Evolutionary conservation across 2,329 filamentous ascomycete species (phyloP).

Genomic region (Nakataea oryzae): DNA sequence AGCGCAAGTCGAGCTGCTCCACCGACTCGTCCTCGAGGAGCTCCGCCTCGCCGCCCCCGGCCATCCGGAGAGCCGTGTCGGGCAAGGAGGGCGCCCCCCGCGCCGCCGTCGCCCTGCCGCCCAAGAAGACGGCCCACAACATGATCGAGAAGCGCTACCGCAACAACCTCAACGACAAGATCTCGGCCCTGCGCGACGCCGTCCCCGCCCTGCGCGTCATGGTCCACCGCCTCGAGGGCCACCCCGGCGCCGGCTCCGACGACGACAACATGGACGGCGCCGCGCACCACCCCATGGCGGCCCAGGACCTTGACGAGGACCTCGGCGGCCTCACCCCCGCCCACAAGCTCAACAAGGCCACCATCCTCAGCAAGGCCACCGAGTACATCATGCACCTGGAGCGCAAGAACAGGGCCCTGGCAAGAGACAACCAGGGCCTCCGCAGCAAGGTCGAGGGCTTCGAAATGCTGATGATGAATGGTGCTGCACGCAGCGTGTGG

Average conservation of each 20-base stretch:
- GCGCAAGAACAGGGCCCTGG: slow-evolving; percentile 23
- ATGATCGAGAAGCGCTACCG: slow-evolving; percentile 80
- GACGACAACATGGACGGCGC: slow-evolving; percentile 15
- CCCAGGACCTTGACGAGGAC: slow-evolving; percentile 13
- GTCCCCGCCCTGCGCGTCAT: slow-evolving; percentile 44
- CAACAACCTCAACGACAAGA: slow-evolving; percentile 77
- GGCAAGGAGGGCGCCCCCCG: slow-evolving; percentile 3
- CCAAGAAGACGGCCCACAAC: slow-evolving; percentile 74
- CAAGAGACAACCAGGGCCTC: slow-evolving; percentile 33
- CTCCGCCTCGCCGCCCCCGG: slow-evolving; percentile 11
- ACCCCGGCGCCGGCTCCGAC: slow-evolving; percentile 25
- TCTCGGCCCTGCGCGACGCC: slow-evolving; percentile 62
- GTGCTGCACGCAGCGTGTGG: slow-evolving; percentile 12
- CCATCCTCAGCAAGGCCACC: slow-evolving; percentile 27
- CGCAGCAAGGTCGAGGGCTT: slow-evolving; percentile 22
- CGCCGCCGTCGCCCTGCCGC: slow-evolving; percentile 9
- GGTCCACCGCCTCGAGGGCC: slow-evolving; percentile 25
- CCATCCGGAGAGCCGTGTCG: slow-evolving; percentile 1
- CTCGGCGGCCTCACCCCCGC: slow-evolving; percentile 26
- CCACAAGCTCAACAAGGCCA: slow-evolving; percentile 31
- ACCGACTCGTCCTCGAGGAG: slow-evolving; percentile 9
- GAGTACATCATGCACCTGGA: slow-evolving; percentile 25
- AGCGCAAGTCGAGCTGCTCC: slow-evolving; percentile 18
- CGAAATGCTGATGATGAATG: slow-evolving; percentile 20
- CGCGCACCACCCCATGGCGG: not conserved